Evolutionary conservation across 2,329 filamentous ascomycete genomes (phyloP).

Genomic region (Ciborinia camelliae): DNA sequence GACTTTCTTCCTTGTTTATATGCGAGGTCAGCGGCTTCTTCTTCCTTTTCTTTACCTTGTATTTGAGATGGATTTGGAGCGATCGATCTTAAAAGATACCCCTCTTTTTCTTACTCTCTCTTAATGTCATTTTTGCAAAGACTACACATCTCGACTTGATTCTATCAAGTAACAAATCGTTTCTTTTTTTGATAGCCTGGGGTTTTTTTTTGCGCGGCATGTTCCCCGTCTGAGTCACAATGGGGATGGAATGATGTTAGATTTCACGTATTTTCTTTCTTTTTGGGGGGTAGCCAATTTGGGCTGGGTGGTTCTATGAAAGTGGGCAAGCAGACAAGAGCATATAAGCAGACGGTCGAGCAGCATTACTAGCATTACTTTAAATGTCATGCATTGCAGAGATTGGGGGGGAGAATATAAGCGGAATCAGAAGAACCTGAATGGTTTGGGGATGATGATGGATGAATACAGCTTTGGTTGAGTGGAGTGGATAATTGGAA

Average conservation of each 20-base stretch:
- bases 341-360: not conserved
- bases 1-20: conserved; percentile 3
- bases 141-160: not conserved
- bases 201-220: not conserved
- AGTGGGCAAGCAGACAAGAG: not conserved
- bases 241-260: not conserved
- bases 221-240: not conserved
- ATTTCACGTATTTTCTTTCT: not conserved
- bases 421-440: not conserved
- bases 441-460: not conserved
- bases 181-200: conserved; percentile 2
- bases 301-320: not conserved
- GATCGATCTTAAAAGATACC: conserved; percentile 18
- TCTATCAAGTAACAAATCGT: not conserved
- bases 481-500: not conserved
- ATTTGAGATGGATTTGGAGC: conserved; percentile 8
- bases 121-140: conserved; percentile 9
- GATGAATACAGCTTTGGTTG: not conserved
- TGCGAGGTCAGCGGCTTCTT: conserved; percentile 1
- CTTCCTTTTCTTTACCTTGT: conserved; percentile 8
- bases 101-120: conserved; percentile 10
- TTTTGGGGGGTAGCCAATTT: not conserved
- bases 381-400: not conserved
- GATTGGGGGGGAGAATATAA: not conserved
- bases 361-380: not conserved